These are phyloP conservation scores for Syncephalastrum contaminatum DNA, from an alignment of 371 early-diverging fungal genomes.

Conservation along the genomic window DNA sequence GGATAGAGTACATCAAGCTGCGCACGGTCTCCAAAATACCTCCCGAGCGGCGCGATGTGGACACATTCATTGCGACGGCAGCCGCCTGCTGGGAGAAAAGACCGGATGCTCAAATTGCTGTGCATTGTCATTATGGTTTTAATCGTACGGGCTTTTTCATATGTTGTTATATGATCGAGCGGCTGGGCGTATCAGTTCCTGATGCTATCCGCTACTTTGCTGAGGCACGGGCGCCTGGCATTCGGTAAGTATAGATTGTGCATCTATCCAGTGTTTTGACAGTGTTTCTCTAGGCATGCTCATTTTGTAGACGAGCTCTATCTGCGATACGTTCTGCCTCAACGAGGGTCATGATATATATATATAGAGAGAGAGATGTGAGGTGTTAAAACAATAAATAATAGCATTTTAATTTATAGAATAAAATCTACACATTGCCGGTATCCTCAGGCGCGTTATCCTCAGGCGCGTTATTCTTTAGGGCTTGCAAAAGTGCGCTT, in stretches of 20 bases:
- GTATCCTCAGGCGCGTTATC: no score
- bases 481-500: no score
- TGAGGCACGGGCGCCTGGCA: conserved; percentile 65
- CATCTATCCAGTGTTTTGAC: neutral
- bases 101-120: conserved; percentile 67
- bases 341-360: conserved; percentile 11
- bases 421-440: no score
- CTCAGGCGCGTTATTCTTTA: no score
- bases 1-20: conserved; percentile 61
- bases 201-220: conserved; percentile 63
- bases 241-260: conserved; percentile 40
- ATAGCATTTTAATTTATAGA: neutral
- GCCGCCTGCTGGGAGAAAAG: conserved; percentile 54
- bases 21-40: conserved; percentile 70
- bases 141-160: conserved; percentile 74
- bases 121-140: conserved; percentile 78
- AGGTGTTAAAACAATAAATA: conserved; percentile 1
- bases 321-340: conserved; percentile 53
- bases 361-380: conserved; percentile 1
- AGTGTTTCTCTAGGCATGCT: conserved; percentile 44
- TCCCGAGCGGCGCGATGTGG: conserved; percentile 59
- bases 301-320: conserved; percentile 68
- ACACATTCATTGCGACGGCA: conserved; percentile 52
- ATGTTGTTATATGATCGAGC: conserved; percentile 68
- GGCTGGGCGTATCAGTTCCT: conserved; percentile 52